A percentile compares a stretch with the other conserved stretches of the same genome.
Evolutionary conservation across 2,329 filamentous ascomycete species (phyloP).

Genomic region (Fusarium odoratissimum): DNA sequence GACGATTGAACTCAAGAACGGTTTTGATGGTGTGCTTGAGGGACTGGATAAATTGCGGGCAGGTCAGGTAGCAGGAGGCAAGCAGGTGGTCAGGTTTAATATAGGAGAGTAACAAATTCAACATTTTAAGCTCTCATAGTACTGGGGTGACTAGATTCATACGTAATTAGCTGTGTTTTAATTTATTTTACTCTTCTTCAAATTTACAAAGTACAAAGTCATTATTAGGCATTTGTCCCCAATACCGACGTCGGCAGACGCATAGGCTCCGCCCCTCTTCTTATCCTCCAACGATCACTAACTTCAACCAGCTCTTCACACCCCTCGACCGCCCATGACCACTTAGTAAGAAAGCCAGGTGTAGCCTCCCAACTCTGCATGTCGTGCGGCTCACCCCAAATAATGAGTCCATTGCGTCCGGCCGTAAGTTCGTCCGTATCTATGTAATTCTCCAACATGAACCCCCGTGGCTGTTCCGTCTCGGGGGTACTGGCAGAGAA

Average conservation of each 20-base stretch:
- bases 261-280: slow-evolving; percentile 26
- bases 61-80: neutral
- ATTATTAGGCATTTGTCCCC: rapidly evolving
- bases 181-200: too few species aligned
- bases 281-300: neutral
- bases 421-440: neutral
- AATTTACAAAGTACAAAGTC: too few species aligned
- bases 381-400: neutral
- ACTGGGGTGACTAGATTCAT: too few species aligned
- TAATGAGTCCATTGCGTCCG: neutral
- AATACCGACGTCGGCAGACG: slow-evolving; percentile 34
- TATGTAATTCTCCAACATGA: rapidly evolving
- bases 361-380: slow-evolving; percentile 2
- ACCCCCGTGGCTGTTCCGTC: rapidly evolving
- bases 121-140: too few species aligned
- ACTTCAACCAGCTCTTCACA: neutral
- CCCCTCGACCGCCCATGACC: neutral
- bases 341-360: neutral
- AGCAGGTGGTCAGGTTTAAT: neutral
- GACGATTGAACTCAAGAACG: neutral
- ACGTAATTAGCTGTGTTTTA: too few species aligned
- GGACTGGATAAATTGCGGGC: neutral
- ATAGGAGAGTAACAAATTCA: rapidly evolving
- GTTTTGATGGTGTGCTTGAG: neutral
- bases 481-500: rapidly evolving